Base-by-base conservation (phyloP, 441 rosid genomes). In the Rhodomyrtus psidioides region DNA sequence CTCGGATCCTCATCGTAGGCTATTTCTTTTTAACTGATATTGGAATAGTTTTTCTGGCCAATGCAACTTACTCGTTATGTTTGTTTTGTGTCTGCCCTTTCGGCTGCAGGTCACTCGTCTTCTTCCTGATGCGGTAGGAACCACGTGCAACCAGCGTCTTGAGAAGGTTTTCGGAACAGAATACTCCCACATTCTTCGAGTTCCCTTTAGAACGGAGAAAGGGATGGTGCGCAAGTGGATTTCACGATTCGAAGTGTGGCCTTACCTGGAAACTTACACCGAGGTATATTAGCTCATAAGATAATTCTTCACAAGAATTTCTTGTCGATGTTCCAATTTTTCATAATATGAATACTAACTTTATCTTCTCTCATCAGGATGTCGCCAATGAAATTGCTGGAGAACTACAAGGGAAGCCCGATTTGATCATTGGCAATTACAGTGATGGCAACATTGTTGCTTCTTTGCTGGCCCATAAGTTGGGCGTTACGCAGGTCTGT, bases 241-340 rank as follows among this genome's bases (percentile, higher is more conserved):
- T 92, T 97, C 99, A 1, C 88, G 99, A 86, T 97, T 97, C 23
- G 97, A 97, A 93, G 99, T 97, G 79, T 97, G 99, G 99, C 99
- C 99, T 16, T 97, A 97, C 86, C 92, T 96, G 86, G 99, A 95
- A 91, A 96, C 94, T 81, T 97, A 91, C 92, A 93, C 99, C 2
- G 99, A 97, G 99, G 99, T 96, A 82, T 82, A 82, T 28, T 59
- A 60, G 82, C 60, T 53, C n/a, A 15, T 84, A 65, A 3, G 34
- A 27, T 15, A 9, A 16, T 53, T 6, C 60, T 53, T 17, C 0
- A 10, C 1, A 1, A 70, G 46, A 46, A 65, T 34, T 34, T 65
- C 57, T 55, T 27, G n/a, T 53, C 9, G 24, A 28, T 9, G 7
- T 82, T 14, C n/a, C 26, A 28, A 28, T 53, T 59, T 82, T 55